Evolutionary conservation across 1,284 basidiomycete species (phyloP).

Genomic region (Anthracocystis walkeri): DNA sequence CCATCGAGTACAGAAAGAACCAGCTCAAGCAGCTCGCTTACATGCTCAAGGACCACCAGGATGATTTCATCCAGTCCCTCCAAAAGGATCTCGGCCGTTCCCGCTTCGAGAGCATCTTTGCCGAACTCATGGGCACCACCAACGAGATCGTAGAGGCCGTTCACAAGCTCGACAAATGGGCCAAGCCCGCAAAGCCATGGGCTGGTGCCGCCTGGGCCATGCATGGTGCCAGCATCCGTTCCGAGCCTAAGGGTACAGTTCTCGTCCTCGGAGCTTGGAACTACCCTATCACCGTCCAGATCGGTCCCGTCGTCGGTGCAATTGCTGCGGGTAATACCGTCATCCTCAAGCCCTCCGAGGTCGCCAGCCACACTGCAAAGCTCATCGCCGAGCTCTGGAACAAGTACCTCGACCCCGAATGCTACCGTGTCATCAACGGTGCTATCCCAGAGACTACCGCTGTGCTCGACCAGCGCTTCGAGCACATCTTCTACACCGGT

Average conservation of each 20-base stretch:
- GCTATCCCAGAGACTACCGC: conserved; percentile 80
- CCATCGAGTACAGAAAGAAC: conserved; percentile 75
- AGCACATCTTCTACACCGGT: conserved; percentile 76
- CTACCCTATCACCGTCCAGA: conserved; percentile 65
- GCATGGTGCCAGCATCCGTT: conserved; percentile 66
- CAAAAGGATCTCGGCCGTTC: conserved; percentile 74
- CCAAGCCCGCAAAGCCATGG: conserved; percentile 64
- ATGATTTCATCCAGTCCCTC: conserved; percentile 73
- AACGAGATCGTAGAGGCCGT: conserved; percentile 78
- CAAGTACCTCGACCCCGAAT: conserved; percentile 82
- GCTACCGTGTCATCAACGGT: conserved; percentile 81
- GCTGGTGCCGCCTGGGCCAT: conserved; percentile 65
- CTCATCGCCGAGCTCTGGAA: conserved; percentile 81
- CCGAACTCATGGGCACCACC: conserved; percentile 65
- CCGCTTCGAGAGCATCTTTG: conserved; percentile 67
- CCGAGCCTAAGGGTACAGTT: conserved; percentile 71
- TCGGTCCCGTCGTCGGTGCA: conserved; percentile 70
- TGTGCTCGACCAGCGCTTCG: conserved; percentile 85
- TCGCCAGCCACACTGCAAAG: conserved; percentile 76
- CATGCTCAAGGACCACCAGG: conserved; percentile 75
- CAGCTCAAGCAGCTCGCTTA: conserved; percentile 77
- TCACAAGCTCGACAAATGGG: conserved; percentile 74
- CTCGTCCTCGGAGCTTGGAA: conserved; percentile 72
- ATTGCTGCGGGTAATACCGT: conserved; percentile 71
- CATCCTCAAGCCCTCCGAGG: conserved; percentile 78